Percentiles rank a stretch among this genome's conserved stretches.
Conservation (phyloP, 2,329 filamentous ascomycete genomes). For the Leptoxyphium fumago region DNA sequence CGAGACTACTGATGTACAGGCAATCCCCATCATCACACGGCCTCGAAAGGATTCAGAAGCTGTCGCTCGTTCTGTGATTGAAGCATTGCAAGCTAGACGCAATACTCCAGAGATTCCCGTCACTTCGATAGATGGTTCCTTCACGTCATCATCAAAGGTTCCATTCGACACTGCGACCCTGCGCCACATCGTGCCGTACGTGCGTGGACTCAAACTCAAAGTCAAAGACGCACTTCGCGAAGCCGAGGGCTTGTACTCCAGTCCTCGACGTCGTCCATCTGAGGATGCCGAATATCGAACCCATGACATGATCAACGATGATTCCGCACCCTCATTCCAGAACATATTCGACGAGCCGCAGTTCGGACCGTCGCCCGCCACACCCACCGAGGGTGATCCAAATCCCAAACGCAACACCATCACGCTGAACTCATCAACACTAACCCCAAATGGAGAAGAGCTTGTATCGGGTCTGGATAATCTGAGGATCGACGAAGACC, state of each 20-base stretch:
- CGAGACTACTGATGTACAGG: not conserved
- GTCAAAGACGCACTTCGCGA: constrained; percentile 34
- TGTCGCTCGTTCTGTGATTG: constrained; percentile 47
- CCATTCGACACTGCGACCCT: constrained; percentile 52
- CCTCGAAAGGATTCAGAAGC: constrained; percentile 42
- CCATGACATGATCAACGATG: constrained; percentile 2
- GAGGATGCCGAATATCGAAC: constrained; percentile 6
- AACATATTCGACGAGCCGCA: constrained; percentile 18
- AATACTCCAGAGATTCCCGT: constrained; percentile 13
- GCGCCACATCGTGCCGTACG: constrained; percentile 44
- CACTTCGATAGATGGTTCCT: constrained; percentile 8
- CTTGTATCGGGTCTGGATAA: too few relatives aligned
- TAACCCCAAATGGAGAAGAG: too few relatives aligned
- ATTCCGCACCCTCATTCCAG: constrained; percentile 21
- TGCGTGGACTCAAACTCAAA: constrained; percentile 31
- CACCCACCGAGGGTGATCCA: too few relatives aligned
- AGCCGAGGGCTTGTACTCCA: constrained; percentile 32
- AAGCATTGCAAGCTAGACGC: constrained; percentile 36
- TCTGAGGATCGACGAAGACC: too few relatives aligned
- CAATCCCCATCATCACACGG: constrained; percentile 21
- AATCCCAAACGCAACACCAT: too few relatives aligned
- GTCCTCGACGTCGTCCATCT: constrained; percentile 19
- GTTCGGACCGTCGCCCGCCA: not conserved
- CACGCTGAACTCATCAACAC: too few relatives aligned
- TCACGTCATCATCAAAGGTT: constrained; percentile 35